A percentile compares a stretch with the other conserved stretches of the same genome.
Evolutionary conservation across 2,329 filamentous ascomycete species (phyloP).

Genomic region (Leptodontidium sp.): DNA sequence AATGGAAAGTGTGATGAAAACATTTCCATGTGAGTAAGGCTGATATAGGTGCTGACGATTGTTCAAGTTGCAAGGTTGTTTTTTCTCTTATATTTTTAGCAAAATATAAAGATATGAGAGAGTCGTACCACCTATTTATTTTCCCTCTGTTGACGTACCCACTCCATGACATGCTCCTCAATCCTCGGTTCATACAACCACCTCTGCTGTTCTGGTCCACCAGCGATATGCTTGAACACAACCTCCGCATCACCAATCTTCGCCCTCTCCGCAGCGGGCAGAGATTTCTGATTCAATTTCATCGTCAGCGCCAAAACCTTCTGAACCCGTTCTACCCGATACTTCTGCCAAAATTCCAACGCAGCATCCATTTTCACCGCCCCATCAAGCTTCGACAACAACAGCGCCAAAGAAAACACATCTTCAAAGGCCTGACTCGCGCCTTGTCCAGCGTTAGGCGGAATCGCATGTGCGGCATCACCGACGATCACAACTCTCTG

Average conservation of each 20-base stretch:
- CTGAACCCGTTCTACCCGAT: conserved; percentile 57
- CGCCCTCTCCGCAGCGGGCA: conserved; percentile 50
- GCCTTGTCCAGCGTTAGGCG: conserved; percentile 54
- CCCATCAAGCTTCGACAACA: conserved; percentile 46
- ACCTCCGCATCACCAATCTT: conserved; percentile 39
- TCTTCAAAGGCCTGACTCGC: conserved; percentile 54
- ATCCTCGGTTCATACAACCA: conserved; percentile 50
- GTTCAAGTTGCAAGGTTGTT: too few relatives aligned
- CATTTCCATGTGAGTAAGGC: too few relatives aligned
- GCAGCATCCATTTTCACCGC: conserved; percentile 42
- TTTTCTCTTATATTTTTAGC: too few relatives aligned
- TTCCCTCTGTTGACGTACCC: conserved; percentile 10
- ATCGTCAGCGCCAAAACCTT: conserved; percentile 57
- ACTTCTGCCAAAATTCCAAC: conserved; percentile 55
- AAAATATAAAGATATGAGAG: too few relatives aligned
- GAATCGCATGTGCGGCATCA: conserved; percentile 57
- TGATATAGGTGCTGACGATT: too few relatives aligned
- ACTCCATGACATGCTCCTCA: conserved; percentile 16
- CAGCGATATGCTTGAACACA: conserved; percentile 39
- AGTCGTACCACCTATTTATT: background rate
- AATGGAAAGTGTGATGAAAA: too few relatives aligned
- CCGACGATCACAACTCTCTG: conserved; percentile 54
- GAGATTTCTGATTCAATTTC: conserved; percentile 56
- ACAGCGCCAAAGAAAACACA: conserved; percentile 54
- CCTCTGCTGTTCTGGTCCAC: conserved; percentile 42